Evolutionary conservation across 1,284 basidiomycete species (phyloP), one percentile per base, ranked within the genome.

Genomic region (Ganoderma resinaceum): DNA sequence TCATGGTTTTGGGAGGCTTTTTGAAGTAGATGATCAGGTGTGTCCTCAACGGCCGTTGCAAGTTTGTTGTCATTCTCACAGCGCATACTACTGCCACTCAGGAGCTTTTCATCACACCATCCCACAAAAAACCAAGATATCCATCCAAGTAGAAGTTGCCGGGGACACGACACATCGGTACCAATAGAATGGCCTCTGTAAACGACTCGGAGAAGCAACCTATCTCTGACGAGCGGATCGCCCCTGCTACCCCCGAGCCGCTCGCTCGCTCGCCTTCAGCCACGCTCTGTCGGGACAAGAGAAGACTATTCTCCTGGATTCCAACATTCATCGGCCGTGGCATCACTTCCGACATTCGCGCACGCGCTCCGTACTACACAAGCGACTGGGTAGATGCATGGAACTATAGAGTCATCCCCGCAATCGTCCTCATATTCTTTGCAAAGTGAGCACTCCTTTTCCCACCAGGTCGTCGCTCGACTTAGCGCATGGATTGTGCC

Each of bases 331-430:
- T 92, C 11, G 92, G 91, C 29, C 78, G 83, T 7, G 97, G 97
- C 8, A 96, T 98, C 76, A 75, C 85, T 43, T 84, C 86, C 57
- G 96, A 98, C 79, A 83, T 98, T n/a, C 83, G 83, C 61, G 85
- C 92, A 12, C 86, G 96, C 55, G 81, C 86, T 5, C 96, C 96
- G 0, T 97, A 88, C 83, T 98, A 97, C 79, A 66, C 84, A 52
- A 92, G 89, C 63, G 95, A 97, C 81, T 97, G 95, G 95, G 89
- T 82, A 16, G 93, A 96, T 78, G 95, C 93, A 6, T 95, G 91
- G 90, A 96, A 95, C 77, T 96, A 96, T 78, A 84, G 94, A 68
- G 93, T 95, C 8, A 75, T 93, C 12, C 91, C 92, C 16, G 91
- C 92, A 0, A 91, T 91, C 18, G 87, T 90, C 16, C 82, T 93